These are phyloP conservation scores for Cutaneotrichosporon dermatis DNA, from an alignment of 1,284 basidiomycete genomes.

Conservation along the genomic window DNA sequence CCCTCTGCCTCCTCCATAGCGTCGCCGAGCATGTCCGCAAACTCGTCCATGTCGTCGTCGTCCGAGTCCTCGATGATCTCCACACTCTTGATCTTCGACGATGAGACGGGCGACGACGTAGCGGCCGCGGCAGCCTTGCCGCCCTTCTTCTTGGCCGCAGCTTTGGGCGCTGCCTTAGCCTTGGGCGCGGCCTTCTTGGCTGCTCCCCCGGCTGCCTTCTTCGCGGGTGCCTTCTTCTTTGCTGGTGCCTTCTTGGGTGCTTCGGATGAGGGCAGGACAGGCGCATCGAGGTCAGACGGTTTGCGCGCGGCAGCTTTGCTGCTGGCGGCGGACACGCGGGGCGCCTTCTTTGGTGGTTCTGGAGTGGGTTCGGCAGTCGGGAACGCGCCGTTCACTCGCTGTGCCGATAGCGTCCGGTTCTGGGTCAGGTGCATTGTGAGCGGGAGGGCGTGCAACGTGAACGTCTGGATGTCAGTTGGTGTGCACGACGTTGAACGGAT, in stretches of 20 bases:
- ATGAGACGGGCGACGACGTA: conserved; percentile 5
- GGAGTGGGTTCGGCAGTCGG: not conserved
- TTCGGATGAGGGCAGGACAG: not conserved
- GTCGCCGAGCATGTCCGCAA: conserved; percentile 38
- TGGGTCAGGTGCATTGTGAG: conserved; percentile 34
- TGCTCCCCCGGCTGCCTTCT: conserved; percentile 4
- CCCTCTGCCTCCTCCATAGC: conserved; percentile 26
- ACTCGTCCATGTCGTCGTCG: conserved; percentile 42
- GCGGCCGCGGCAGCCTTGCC: conserved; percentile 4
- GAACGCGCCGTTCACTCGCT: conserved; percentile 7
- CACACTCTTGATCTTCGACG: conserved; percentile 35
- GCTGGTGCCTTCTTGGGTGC: not conserved
- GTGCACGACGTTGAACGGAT: not conserved
- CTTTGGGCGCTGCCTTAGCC: conserved; percentile 15
- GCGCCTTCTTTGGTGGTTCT: not conserved
- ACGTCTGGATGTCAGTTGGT: conserved; percentile 19
- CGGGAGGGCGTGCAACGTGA: conserved; percentile 29
- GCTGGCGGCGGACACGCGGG: not conserved
- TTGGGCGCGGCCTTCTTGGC: conserved; percentile 11
- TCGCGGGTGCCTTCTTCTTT: conserved; percentile 7
- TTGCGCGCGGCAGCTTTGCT: conserved; percentile 10
- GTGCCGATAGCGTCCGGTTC: conserved; percentile 26
- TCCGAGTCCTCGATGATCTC: conserved; percentile 45
- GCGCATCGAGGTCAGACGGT: not conserved
- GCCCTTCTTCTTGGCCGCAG: conserved; percentile 16